These are phyloP conservation scores for Rhynchosporium agropyri DNA, from an alignment of 2,329 filamentous ascomycete species.

Conservation along the genomic window DNA sequence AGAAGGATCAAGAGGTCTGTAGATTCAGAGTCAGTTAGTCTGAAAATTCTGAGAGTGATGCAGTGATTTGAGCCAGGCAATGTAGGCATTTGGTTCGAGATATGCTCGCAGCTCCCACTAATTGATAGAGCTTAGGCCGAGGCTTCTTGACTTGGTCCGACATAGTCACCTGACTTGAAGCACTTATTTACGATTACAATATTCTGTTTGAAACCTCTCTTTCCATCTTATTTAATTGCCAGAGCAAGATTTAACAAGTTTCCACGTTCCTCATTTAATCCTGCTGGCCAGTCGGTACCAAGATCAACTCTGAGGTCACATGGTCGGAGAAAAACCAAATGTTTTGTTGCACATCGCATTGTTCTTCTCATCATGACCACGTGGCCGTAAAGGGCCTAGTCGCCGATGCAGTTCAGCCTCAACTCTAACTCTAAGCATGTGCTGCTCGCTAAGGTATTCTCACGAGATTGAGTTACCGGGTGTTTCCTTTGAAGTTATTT, in stretches of 20 bases:
- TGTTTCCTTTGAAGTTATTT: no score
- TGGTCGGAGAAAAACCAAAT: background rate
- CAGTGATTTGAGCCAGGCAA: conserved; percentile 15
- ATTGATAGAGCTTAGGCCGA: conserved; percentile 21
- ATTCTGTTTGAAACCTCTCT: no score
- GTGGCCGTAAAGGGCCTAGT: background rate
- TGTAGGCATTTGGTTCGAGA: conserved; percentile 4
- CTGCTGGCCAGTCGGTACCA: background rate
- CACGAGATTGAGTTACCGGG: no score
- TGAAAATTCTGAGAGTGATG: conserved; percentile 14
- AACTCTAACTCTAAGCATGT: no score
- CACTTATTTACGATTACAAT: background rate
- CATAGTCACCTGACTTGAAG: background rate
- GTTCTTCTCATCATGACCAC: background rate
- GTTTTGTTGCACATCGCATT: conserved; percentile 8
- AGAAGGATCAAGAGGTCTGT: background rate
- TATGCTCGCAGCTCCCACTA: conserved; percentile 17
- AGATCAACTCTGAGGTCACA: background rate
- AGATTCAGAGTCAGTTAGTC: conserved; percentile 14
- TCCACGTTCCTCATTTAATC: no score
- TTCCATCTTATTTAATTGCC: no score
- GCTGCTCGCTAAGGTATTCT: no score
- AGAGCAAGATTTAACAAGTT: no score
- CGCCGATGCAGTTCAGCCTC: background rate
- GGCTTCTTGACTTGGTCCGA: conserved; percentile 8